These are phyloP conservation scores for Ascochyta fabae DNA, from an alignment of 2,329 filamentous ascomycete species.

Conservation along the genomic window DNA sequence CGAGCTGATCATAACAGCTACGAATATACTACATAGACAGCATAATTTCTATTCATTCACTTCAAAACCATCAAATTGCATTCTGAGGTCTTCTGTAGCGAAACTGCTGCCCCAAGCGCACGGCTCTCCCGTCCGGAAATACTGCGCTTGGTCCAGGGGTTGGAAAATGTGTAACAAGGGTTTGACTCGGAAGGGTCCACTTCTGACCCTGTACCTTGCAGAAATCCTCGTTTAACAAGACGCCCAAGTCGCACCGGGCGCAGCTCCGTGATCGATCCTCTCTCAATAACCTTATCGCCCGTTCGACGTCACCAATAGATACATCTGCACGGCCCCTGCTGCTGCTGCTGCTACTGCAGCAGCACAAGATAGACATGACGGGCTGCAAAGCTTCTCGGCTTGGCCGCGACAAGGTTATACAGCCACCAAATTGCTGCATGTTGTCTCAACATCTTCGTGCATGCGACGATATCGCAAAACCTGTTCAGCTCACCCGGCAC, in stretches of 20 bases:
- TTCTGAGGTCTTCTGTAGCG: background rate
- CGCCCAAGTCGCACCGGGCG: background rate
- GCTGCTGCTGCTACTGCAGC: background rate
- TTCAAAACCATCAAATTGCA: background rate
- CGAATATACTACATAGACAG: slow-evolving; percentile 11
- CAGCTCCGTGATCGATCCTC: slow-evolving; percentile 1
- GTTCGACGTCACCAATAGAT: slow-evolving; percentile 9
- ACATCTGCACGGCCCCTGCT: background rate
- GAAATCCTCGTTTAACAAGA: slow-evolving; percentile 5
- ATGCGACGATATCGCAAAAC: slow-evolving; percentile 5
- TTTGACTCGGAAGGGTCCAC: background rate
- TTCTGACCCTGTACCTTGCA: slow-evolving; percentile 13
- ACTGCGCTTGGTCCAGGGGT: background rate
- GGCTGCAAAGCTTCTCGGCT: slow-evolving; percentile 3
- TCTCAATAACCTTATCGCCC: slow-evolving; percentile 9
- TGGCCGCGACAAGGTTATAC: background rate
- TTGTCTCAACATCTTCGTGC: slow-evolving; percentile 9
- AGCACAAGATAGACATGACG: slow-evolving; percentile 1
- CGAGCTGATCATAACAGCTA: slow-evolving; percentile 9
- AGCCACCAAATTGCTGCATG: slow-evolving; percentile 11
- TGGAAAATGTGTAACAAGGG: background rate
- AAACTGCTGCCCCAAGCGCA: background rate
- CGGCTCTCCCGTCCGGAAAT: slow-evolving; percentile 1
- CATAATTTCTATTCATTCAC: slow-evolving; percentile 13
- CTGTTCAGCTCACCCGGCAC: background rate